Conservation (phyloP, 345 rosid genomes). For the Pseudoturritis turrita region DNA sequence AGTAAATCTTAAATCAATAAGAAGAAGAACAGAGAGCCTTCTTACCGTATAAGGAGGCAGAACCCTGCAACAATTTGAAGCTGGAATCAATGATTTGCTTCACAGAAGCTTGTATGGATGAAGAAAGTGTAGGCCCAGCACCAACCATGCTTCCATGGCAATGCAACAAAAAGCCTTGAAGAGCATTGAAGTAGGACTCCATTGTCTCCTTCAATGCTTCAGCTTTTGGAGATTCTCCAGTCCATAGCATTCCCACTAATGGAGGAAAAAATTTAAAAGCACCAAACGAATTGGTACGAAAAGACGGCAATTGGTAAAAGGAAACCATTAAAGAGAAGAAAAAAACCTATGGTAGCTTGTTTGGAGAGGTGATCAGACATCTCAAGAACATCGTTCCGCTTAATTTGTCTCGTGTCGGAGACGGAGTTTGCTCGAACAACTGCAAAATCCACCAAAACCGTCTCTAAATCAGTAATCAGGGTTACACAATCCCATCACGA, state of each 20-base stretch:
- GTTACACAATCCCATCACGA: not conserved
- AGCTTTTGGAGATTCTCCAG: conserved; percentile 52
- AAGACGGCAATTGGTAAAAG: not conserved
- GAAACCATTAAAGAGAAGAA: not conserved
- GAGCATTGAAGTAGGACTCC: conserved; percentile 49
- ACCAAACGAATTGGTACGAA: not conserved
- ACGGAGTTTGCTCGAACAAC: conserved; percentile 50
- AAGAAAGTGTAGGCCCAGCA: conserved; percentile 72
- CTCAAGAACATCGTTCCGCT: conserved; percentile 60
- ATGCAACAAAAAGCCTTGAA: conserved; percentile 72
- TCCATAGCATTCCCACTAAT: conserved; percentile 85
- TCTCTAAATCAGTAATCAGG: not conserved
- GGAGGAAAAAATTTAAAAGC: not conserved
- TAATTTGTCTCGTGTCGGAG: conserved; percentile 41
- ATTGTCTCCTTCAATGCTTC: conserved; percentile 61
- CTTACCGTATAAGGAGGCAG: conserved; percentile 55
- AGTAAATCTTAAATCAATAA: not conserved
- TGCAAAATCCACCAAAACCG: conserved; percentile 2
- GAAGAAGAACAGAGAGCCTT: not conserved
- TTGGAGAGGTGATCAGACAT: conserved; percentile 71
- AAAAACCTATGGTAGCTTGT: conserved; percentile 71
- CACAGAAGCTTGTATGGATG: conserved; percentile 44
- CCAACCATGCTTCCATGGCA: conserved; percentile 69
- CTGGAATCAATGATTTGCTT: conserved; percentile 71
- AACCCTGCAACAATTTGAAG: conserved; percentile 61